Conservation (phyloP, 345 rosid genomes). For the Populus tremula region DNA sequence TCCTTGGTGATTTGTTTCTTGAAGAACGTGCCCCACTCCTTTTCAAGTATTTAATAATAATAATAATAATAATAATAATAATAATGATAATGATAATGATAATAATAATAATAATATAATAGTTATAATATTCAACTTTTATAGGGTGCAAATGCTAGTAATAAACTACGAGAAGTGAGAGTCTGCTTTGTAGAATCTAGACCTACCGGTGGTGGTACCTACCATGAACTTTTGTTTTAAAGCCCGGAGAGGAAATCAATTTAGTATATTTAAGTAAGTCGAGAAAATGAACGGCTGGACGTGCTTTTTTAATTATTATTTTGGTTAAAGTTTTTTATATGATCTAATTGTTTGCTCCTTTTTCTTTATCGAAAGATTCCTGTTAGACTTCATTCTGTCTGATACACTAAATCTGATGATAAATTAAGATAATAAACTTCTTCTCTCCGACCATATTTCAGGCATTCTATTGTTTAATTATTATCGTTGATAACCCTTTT, state of each 20-base stretch:
- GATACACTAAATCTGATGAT: not conserved
- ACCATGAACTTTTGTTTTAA: not conserved
- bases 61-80: too few species aligned
- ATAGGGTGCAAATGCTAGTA: too few species aligned
- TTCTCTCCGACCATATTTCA: not conserved
- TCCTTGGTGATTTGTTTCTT: too few species aligned
- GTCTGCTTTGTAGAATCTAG: not conserved
- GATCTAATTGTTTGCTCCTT: not conserved
- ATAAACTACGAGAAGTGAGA: not conserved
- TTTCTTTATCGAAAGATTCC: not conserved
- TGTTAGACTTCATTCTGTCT: not conserved
- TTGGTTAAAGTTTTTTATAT: too few species aligned
- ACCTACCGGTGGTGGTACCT: conserved; percentile 3
- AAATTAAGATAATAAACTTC: not conserved
- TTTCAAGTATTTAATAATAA: too few species aligned
- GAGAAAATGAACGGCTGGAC: not conserved
- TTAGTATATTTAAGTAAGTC: not conserved
- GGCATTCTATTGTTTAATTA: not conserved
- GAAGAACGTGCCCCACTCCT: too few species aligned
- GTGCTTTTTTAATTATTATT: not conserved
- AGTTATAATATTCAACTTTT: too few species aligned
- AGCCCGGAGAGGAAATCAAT: not conserved
- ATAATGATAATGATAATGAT: too few species aligned
- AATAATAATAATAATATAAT: too few species aligned
- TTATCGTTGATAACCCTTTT: too few species aligned